Evolutionary conservation across 495 filamentous ascomycete genomes (phyloP).

Genomic region (Podospora pseudocomata): DNA sequence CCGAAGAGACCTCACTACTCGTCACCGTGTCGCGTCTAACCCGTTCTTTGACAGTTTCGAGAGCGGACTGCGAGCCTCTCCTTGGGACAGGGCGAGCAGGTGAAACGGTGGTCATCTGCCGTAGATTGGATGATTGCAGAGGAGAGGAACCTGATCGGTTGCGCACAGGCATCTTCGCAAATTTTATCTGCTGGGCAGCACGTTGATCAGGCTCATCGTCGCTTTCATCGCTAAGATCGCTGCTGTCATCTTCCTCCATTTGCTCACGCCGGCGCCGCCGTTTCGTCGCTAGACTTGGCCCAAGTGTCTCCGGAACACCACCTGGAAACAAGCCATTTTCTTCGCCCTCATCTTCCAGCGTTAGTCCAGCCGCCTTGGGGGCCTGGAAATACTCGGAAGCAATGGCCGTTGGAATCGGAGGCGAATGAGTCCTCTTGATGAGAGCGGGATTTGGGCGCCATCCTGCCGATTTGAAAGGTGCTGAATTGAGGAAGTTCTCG

Average conservation of each 20-base stretch:
- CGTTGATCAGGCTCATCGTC: conserved; percentile 78
- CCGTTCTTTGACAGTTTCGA: conserved; percentile 70
- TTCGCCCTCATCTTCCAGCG: conserved; percentile 72
- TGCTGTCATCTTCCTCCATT: conserved; percentile 93
- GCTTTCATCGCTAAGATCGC: conserved; percentile 92
- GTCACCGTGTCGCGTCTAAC: conserved; percentile 81
- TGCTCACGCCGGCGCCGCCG: conserved; percentile 64
- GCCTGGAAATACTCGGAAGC: conserved; percentile 88
- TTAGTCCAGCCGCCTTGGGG: conserved; percentile 50
- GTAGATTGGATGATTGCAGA: conserved; percentile 58
- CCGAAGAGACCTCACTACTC: conserved; percentile 88
- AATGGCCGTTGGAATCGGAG: conserved; percentile 87
- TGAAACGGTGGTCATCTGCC: conserved; percentile 38
- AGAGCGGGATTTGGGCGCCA: conserved; percentile 76
- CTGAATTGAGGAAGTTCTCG: conserved; percentile 81
- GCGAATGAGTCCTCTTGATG: conserved; percentile 89
- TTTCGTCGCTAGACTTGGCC: conserved; percentile 58
- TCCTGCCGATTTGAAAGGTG: conserved; percentile 92
- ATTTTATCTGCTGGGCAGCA: conserved; percentile 79
- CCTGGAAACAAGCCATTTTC: conserved; percentile 76
- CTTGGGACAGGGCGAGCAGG: conserved; percentile 39
- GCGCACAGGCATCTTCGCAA: conserved; percentile 89
- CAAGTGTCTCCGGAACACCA: conserved; percentile 68
- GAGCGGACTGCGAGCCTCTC: conserved; percentile 71
- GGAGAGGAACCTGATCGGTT: conserved; percentile 84